Percentiles rank a stretch among this genome's conserved stretches.
Conservation (phyloP, 768 basidiomycete species). For the Dentipellis sp. region DNA sequence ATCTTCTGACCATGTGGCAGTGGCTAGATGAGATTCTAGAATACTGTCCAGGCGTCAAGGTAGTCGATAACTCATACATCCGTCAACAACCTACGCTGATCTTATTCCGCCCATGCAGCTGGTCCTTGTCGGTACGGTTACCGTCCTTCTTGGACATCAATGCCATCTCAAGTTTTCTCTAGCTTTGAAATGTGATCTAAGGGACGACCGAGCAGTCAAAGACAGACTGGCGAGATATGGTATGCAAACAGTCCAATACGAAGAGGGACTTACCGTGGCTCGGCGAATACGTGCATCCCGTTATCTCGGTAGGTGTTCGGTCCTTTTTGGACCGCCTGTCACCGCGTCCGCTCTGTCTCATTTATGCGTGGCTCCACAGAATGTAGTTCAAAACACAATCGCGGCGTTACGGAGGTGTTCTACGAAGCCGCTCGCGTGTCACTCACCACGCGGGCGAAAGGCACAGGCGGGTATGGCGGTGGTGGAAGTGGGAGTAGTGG, state of each 20-base stretch:
- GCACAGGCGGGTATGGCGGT: slow-evolving; percentile 31
- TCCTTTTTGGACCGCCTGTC: background rate
- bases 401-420: slow-evolving; percentile 91
- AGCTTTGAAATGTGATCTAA: slow-evolving; percentile 94
- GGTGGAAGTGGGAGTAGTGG: slow-evolving; percentile 19
- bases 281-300: slow-evolving; percentile 87
- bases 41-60: slow-evolving; percentile 93
- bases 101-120: slow-evolving; percentile 35
- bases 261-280: slow-evolving; percentile 83
- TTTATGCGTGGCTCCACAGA: slow-evolving; percentile 36
- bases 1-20: slow-evolving; percentile 29
- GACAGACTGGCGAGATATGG: slow-evolving; percentile 68
- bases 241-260: slow-evolving; percentile 75
- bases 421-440: slow-evolving; percentile 86
- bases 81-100: background rate
- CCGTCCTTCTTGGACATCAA: slow-evolving; percentile 5
- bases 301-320: slow-evolving; percentile 64
- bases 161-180: slow-evolving; percentile 1
- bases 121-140: slow-evolving; percentile 74
- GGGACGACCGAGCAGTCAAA: slow-evolving; percentile 68
- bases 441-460: slow-evolving; percentile 63
- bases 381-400: slow-evolving; percentile 95
- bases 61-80: slow-evolving; percentile 21
- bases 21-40: slow-evolving; percentile 92
- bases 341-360: too few relatives aligned